phyloP scores from a whole-genome alignment of 306 rosid species.

The Fagus sylvatica region DNA sequence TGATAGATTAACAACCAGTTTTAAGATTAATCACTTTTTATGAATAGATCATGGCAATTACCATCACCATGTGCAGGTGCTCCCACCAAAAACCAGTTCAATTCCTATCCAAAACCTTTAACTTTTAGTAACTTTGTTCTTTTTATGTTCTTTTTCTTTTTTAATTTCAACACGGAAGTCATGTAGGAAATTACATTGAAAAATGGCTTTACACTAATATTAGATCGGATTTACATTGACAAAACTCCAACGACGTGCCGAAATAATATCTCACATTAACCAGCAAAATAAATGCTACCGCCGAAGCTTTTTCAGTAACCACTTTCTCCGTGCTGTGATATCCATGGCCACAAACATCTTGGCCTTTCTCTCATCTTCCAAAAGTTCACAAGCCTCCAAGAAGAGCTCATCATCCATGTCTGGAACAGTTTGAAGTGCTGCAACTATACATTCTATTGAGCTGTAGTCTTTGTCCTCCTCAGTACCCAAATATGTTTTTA shows the following conservation, averaged over 20 bases:
- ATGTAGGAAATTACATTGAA: background rate
- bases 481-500: background rate
- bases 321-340: conserved; percentile 41
- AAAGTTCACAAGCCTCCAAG: too few relatives aligned
- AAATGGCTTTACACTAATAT: background rate
- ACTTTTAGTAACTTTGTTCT: too few relatives aligned
- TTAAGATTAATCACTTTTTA: too few relatives aligned
- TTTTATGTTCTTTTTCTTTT: background rate
- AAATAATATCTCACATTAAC: background rate
- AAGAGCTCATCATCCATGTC: too few relatives aligned
- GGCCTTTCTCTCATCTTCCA: too few relatives aligned
- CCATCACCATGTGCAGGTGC: too few relatives aligned
- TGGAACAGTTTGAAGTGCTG: too few relatives aligned
- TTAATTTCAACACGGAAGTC: background rate
- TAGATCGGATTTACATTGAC: background rate
- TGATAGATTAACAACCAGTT: too few relatives aligned
- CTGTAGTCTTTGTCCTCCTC: conserved; percentile 29
- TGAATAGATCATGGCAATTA: too few relatives aligned
- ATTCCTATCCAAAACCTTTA: too few relatives aligned
- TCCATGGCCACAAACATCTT: conserved; percentile 65
- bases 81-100: too few relatives aligned
- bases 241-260: background rate
- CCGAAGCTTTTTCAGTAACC: conserved; percentile 48
- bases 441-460: conserved; percentile 53
- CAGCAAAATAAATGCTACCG: conserved; percentile 16